Conservation (phyloP, 225 moss, liverwort and hornwort species). For the Marchantia paleacea region DNA sequence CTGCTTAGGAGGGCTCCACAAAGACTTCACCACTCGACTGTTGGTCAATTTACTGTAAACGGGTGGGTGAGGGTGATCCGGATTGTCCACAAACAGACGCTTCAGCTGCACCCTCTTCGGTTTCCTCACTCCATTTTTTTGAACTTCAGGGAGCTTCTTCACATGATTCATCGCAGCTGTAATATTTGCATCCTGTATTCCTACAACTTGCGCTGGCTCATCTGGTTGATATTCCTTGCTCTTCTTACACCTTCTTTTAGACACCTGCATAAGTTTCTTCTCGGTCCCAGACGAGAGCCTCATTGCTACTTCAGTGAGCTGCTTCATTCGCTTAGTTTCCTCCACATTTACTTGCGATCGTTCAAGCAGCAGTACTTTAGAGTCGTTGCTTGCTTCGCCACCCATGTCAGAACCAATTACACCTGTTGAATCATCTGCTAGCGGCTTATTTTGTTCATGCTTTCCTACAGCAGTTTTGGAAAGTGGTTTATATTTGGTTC, state of each 20-base stretch:
- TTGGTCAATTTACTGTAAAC: constrained; percentile 15
- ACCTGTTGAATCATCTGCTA: neutral
- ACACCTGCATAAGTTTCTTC: neutral
- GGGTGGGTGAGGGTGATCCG: constrained; percentile 4
- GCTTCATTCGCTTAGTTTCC: neutral
- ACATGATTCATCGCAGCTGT: constrained; percentile 14
- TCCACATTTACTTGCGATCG: neutral
- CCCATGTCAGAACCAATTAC: neutral
- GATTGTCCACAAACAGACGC: constrained; percentile 36
- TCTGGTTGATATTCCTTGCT: neutral
- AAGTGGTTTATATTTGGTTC: constrained; percentile 2
- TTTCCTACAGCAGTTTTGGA: neutral
- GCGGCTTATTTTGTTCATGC: neutral
- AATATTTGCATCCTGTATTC: constrained; percentile 6
- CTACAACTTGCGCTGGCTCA: neutral
- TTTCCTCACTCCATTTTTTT: constrained; percentile 46
- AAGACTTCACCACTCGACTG: constrained; percentile 39
- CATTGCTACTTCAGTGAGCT: neutral
- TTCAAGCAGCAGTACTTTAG: neutral
- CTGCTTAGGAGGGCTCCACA: constrained; percentile 39
- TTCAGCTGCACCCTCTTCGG: constrained; percentile 48
- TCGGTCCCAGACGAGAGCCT: neutral
- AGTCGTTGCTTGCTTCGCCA: neutral
- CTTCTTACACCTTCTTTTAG: neutral
- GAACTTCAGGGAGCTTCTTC: constrained; percentile 44